Conservation (phyloP, 1,284 basidiomycete genomes). For the Cryptococcus sp. region DNA sequence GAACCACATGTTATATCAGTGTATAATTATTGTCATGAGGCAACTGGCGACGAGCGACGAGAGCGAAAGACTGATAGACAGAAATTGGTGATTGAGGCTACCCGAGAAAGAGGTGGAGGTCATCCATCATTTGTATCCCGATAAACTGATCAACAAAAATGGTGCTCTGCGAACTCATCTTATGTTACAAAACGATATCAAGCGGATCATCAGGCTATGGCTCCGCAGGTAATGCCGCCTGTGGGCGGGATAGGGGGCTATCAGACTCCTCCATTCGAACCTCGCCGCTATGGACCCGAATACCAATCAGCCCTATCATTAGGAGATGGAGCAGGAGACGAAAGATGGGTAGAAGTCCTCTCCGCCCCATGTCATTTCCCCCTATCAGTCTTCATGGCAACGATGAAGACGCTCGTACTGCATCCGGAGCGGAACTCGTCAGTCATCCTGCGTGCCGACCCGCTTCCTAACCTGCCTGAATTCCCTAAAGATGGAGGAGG, state of each 20-base stretch:
- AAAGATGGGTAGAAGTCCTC: constrained; percentile 27
- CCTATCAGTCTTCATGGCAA: constrained; percentile 35
- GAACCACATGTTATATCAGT: neutral
- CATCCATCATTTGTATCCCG: neutral
- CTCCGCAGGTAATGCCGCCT: too few relatives aligned
- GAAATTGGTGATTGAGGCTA: too few relatives aligned
- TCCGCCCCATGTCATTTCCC: constrained; percentile 38
- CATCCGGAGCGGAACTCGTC: constrained; percentile 52
- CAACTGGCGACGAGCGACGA: too few relatives aligned
- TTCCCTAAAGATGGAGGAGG: constrained; percentile 8
- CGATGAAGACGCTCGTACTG: constrained; percentile 36
- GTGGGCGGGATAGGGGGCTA: constrained; percentile 2
- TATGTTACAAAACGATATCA: too few relatives aligned
- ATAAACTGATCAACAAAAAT: too few relatives aligned
- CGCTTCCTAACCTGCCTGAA: constrained; percentile 13
- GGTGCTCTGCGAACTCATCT: too few relatives aligned
- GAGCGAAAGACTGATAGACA: too few relatives aligned
- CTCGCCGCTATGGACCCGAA: neutral
- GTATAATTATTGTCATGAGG: neutral
- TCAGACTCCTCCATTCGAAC: constrained; percentile 9
- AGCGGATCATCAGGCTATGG: too few relatives aligned
- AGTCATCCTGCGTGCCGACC: constrained; percentile 48
- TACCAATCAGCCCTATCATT: neutral
- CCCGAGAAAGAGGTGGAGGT: neutral
- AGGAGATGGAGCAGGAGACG: neutral